phyloP scores from a whole-genome alignment of 1,284 basidiomycete genomes.

The Ustilago cynodontis region DNA sequence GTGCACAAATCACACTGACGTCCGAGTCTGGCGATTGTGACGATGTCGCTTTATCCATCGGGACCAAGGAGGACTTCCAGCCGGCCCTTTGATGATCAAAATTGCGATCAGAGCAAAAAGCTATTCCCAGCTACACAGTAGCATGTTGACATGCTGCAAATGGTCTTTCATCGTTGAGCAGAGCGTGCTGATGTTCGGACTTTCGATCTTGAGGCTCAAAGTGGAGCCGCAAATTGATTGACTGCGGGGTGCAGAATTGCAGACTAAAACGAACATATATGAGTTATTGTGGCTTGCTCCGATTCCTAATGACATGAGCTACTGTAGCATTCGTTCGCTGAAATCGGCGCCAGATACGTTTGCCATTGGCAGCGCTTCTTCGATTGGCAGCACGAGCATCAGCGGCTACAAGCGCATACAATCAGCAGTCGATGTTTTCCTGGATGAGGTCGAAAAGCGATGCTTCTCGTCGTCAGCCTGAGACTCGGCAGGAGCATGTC shows the following conservation, averaged over 20 bases:
- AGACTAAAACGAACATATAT: not conserved
- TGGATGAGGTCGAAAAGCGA: not conserved
- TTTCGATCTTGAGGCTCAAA: not conserved
- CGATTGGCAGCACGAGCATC: not conserved
- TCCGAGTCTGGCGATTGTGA: not conserved
- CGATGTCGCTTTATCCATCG: slow-evolving; percentile 1
- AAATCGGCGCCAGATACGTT: not conserved
- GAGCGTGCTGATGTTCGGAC: not conserved
- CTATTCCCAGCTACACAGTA: no score
- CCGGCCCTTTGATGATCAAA: not conserved
- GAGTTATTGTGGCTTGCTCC: not conserved
- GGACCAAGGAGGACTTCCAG: not conserved
- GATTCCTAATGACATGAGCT: not conserved
- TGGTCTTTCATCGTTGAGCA: not conserved
- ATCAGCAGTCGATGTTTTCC: no score
- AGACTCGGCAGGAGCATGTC: not conserved
- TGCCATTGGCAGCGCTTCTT: not conserved
- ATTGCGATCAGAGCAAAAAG: not conserved
- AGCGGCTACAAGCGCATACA: no score
- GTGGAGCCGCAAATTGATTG: not conserved
- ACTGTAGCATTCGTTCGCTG: not conserved
- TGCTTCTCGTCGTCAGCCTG: not conserved
- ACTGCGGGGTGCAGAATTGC: not conserved
- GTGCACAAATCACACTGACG: not conserved
- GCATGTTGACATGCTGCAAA: not conserved